A percentile compares a stretch with the other conserved stretches of the same genome.
Evolutionary conservation across 345 rosid species (phyloP).

Genomic region (Mallotus nudiflorus): DNA sequence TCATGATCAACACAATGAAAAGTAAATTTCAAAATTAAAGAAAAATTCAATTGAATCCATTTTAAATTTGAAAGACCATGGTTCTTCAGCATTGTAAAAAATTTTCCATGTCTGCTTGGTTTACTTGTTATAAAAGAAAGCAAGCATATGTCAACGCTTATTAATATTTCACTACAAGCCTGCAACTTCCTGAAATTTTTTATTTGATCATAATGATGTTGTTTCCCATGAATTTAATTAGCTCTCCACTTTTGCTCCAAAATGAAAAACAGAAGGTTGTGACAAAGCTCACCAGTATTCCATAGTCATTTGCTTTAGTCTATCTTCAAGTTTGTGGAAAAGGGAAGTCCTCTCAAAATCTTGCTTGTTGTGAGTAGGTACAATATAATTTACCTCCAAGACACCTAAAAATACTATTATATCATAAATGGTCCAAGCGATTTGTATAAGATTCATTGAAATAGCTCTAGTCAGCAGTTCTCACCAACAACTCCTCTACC

Average conservation of each 20-base stretch:
- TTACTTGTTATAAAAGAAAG: too few species aligned
- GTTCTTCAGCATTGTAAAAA: too few species aligned
- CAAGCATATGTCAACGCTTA: too few species aligned
- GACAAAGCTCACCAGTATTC: constrained; percentile 30
- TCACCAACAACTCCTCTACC: constrained; percentile 37
- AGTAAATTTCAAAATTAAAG: too few species aligned
- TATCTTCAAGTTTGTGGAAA: constrained; percentile 29
- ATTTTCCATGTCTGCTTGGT: too few species aligned
- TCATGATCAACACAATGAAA: too few species aligned
- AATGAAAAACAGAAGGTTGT: neutral
- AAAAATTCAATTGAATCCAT: too few species aligned
- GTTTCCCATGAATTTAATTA: too few species aligned
- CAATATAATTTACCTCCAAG: constrained; percentile 28
- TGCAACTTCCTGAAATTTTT: too few species aligned
- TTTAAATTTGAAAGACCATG: too few species aligned
- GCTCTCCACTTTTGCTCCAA: neutral
- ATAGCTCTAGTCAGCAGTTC: constrained; percentile 11
- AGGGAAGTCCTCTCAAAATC: constrained; percentile 35
- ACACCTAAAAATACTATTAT: constrained; percentile 21
- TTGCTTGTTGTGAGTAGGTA: constrained; percentile 35
- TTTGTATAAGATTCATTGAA: neutral
- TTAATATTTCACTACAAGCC: too few species aligned
- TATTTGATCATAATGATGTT: too few species aligned
- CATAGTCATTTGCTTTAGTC: constrained; percentile 27
- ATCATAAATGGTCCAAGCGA: neutral